Evolutionary conservation across 1,284 basidiomycete genomes (phyloP), one percentile per base, ranked within the genome.

Genomic region (Puccinia polysora): DNA sequence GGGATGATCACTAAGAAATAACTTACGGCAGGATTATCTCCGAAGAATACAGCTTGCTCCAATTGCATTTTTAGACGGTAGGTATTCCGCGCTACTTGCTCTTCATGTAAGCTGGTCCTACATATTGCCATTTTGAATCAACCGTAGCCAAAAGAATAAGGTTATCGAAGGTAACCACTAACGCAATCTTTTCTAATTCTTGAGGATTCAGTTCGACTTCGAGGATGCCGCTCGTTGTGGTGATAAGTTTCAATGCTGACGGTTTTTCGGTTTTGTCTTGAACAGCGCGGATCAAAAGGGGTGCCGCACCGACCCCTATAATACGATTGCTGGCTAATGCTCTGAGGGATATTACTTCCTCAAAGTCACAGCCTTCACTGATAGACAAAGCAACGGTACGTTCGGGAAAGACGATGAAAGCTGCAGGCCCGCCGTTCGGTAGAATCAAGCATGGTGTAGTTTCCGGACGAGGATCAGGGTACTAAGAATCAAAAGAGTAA

Each of bases 21-120:
- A 75, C 81, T 68, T 78, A 86, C 87, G 76, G 87, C 84, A 23
- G 84, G 81, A 75, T 86, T 81, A 28, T 88, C 84, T 3, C 88
- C 88, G 78, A 90, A 94, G 65, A 91, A 81, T 75, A 95, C 89
- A 8, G 89, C 90, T 78, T 93, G 90, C 68, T 88, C 91, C 84
- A 95, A 86, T 43, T 87, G 89, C 12, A 88, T 87, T 80, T 89
- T 89, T 76, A 94, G 85, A 40, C 90, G 76, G 38, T 77, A 75
- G 7, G 80, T 81, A 45, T 78, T 60, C 2, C 60, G 47, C 2
- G 28, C 52, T 32, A 72, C 30, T 43, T 62, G 59, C n/a, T 72
- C 69, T 45, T 72, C 69, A 56, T 30, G 28, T 25, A 59, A 6
- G 34, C 20, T 65, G 15, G 49, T 65, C 32, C 62, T 65, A 8